Base-by-base conservation (phyloP, 352 stramenopile species). In the Pythium utonaiense region DNA sequence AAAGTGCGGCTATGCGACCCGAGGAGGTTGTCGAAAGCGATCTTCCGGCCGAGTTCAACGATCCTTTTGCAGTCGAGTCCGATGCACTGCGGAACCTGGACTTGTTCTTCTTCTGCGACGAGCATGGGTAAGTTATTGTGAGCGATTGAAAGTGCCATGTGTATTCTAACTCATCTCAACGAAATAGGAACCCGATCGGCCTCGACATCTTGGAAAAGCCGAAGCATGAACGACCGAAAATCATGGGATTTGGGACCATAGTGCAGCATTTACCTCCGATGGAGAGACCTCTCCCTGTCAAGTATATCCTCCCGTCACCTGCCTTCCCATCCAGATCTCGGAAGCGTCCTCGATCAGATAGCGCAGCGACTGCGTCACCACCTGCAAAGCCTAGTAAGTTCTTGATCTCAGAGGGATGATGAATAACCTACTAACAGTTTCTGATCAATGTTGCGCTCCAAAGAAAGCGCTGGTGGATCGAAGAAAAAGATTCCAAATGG, bases 71-170 rank as follows among this genome's bases (percentile, higher is more conserved):
- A 16, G 67, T 86, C 36, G 83, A 82, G 42, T 67, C 71, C 33
- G 85, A 94, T 54, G 75, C 74, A 5, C 62, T 94, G 42, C 85
- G 85, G 5, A 88, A 88, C 53, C 71, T 94, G 27, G 85, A 94
- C 36, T 62, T 91, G 65, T 94, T 94, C 42, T 94, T 88, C 73
- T 94, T 94, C 52, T 94, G 85, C 40, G 85, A 94, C 42, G 80
- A 94, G 50, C 67, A 87, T 63, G 85, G 85, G 85, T 92, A 73
- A 42, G 80, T 74, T 7, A 14, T 8, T 27, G n/a, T 47, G 12
- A n/a, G 40, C 36, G 3, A 44, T 19, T 60, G 21, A n/a, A n/a
- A n/a, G n/a, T n/a, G n/a, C n/a, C n/a, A n/a, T n/a, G n/a, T n/a
- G n/a, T n/a, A n/a, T 51, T 25, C 17, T 22, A 21, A 44, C 25